phyloP scores from a whole-genome alignment of 179 eudicot species.

The Corrigiola litoralis region DNA sequence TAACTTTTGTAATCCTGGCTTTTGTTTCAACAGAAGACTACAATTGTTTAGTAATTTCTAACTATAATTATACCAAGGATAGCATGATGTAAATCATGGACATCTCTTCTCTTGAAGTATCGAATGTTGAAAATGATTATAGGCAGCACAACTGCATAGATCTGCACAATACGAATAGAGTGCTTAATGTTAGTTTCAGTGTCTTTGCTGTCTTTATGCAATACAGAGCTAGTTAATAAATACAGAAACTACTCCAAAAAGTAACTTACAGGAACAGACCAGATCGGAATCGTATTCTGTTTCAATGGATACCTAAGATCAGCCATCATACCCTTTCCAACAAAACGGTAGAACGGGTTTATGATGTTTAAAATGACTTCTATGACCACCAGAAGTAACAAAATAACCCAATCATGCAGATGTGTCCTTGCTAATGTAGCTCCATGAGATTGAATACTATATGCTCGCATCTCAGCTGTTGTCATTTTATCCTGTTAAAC shows the following conservation, averaged over 20 bases:
- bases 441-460: slow-evolving; percentile 41
- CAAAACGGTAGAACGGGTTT: slow-evolving; percentile 41
- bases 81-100: slow-evolving; percentile 39
- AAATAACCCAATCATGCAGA: slow-evolving; percentile 44
- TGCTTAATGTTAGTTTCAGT: background rate
- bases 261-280: slow-evolving; percentile 50
- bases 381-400: slow-evolving; percentile 30
- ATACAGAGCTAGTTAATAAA: background rate
- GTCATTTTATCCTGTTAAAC: background rate
- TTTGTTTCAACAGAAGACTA: too few relatives aligned
- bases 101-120: slow-evolving; percentile 31
- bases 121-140: slow-evolving; percentile 25
- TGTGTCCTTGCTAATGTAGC: slow-evolving; percentile 36
- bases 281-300: slow-evolving; percentile 40
- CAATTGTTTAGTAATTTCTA: background rate
- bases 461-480: slow-evolving; percentile 16
- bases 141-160: slow-evolving; percentile 47
- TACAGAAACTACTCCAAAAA: background rate
- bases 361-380: slow-evolving; percentile 26
- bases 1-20: too few relatives aligned
- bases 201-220: background rate
- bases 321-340: slow-evolving; percentile 47
- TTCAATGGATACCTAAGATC: slow-evolving; percentile 46
- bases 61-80: slow-evolving; percentile 21
- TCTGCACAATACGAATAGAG: slow-evolving; percentile 17